Evolutionary conservation across 164 flowering plant genomes (phyloP).

Genomic region (Liquidambar formosana): DNA sequence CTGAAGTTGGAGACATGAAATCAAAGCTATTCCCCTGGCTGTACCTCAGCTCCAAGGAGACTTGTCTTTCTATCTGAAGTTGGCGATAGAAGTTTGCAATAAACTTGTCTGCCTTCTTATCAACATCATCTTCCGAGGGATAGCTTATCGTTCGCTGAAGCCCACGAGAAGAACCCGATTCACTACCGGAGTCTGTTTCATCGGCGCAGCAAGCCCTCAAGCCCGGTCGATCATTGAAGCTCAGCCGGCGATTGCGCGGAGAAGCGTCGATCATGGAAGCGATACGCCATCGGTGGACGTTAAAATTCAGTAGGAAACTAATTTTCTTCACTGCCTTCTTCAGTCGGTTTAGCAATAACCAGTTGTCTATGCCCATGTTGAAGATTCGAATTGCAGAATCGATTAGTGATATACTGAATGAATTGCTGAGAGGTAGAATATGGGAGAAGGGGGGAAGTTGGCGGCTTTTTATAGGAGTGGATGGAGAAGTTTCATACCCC

Average conservation of each 20-base stretch:
- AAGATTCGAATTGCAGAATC: no score
- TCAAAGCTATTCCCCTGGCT: no score
- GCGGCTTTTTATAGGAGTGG: no score
- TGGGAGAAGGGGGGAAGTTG: no score
- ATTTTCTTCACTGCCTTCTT: conserved; percentile 44
- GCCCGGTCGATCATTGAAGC: conserved; percentile 37
- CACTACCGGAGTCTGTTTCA: conserved; percentile 7
- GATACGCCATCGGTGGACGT: conserved; percentile 27
- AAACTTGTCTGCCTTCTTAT: no score
- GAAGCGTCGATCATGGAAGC: conserved; percentile 28
- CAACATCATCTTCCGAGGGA: conserved; percentile 26
- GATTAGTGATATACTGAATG: no score
- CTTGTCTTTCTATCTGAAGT: no score
- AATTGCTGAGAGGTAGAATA: no score
- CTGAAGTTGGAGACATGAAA: no score
- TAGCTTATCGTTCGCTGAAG: conserved; percentile 29
- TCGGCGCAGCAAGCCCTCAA: conserved; percentile 24
- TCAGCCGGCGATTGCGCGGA: conserved; percentile 13
- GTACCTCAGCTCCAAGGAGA: no score
- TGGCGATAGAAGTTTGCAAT: no score
- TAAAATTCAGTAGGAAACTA: conserved; percentile 28
- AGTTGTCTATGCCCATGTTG: conserved; percentile 4
- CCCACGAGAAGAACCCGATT: conserved; percentile 15
- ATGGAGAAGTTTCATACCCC: no score
- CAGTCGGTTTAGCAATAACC: conserved; percentile 26